Percentiles rank a stretch among this genome's conserved stretches.
These are phyloP conservation scores for Geotrichum cucujoidarum DNA, from an alignment of 1,139 yeast species.

Conservation along the genomic window DNA sequence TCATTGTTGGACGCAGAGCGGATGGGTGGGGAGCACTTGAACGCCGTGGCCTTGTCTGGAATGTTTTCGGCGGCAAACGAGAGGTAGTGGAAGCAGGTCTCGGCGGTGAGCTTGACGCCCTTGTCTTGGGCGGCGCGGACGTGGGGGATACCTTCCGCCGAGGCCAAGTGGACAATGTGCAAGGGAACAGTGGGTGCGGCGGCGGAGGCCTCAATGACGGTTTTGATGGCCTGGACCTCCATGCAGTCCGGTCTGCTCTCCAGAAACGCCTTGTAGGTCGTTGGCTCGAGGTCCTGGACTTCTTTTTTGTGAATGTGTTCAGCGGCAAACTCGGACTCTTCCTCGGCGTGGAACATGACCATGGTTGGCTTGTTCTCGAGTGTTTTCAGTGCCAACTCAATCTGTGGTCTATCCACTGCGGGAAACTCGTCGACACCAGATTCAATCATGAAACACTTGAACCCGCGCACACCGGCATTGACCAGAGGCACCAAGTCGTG, in stretches of 20 bases:
- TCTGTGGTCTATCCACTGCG: constrained; percentile 59
- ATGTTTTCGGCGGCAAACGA: constrained; percentile 72
- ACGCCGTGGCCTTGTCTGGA: constrained; percentile 69
- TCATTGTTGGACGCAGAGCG: constrained; percentile 66
- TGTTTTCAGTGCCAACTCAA: constrained; percentile 56
- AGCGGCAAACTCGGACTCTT: constrained; percentile 48
- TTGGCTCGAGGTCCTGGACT: constrained; percentile 22
- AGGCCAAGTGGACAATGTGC: constrained; percentile 87
- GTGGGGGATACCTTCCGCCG: constrained; percentile 69
- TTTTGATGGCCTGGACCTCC: constrained; percentile 76
- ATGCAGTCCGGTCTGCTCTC: constrained; percentile 84
- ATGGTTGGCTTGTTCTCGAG: constrained; percentile 62
- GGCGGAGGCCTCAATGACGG: constrained; percentile 59
- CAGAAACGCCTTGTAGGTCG: constrained; percentile 71
- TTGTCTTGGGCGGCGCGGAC: constrained; percentile 60
- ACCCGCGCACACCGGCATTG: constrained; percentile 82
- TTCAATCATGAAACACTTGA: constrained; percentile 84
- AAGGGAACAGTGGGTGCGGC: constrained; percentile 53
- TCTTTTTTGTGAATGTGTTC: neutral
- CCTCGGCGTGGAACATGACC: constrained; percentile 91
- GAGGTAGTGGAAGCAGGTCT: constrained; percentile 90
- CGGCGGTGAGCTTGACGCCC: constrained; percentile 66
- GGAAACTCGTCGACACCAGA: constrained; percentile 95
- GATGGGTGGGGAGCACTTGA: constrained; percentile 94
- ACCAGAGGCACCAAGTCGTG: constrained; percentile 67